phyloP scores from a whole-genome alignment of 1,139 yeast genomes.

The Wickerhamiella pararugosa region DNA sequence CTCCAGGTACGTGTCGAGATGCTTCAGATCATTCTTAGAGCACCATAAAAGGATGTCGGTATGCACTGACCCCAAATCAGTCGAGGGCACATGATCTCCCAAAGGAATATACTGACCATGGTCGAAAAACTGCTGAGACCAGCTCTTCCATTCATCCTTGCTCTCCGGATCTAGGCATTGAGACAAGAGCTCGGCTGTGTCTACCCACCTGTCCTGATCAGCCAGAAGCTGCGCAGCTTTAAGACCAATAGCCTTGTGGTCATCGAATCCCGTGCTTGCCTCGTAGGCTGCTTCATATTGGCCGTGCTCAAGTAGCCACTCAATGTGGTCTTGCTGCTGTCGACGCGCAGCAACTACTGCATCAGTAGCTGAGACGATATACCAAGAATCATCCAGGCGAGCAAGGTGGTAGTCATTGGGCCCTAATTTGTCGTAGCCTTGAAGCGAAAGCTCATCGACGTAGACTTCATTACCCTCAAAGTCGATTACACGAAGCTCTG shows the following conservation, averaged over 20 bases:
- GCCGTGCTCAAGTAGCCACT: slow-evolving; percentile 52
- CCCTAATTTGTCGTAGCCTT: slow-evolving; percentile 45
- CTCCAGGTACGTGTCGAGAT: slow-evolving; percentile 29
- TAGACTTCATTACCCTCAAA: slow-evolving; percentile 63
- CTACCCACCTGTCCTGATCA: slow-evolving; percentile 37
- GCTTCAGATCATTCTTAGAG: slow-evolving; percentile 28
- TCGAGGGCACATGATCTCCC: slow-evolving; percentile 39
- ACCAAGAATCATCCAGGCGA: slow-evolving; percentile 31
- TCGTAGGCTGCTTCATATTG: slow-evolving; percentile 31
- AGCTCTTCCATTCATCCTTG: slow-evolving; percentile 44
- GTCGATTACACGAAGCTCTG: slow-evolving; percentile 61
- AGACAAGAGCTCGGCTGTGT: slow-evolving; percentile 38
- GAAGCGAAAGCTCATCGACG: slow-evolving; percentile 66
- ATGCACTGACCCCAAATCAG: slow-evolving; percentile 30
- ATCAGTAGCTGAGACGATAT: slow-evolving; percentile 65
- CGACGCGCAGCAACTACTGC: slow-evolving; percentile 63
- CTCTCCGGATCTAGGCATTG: slow-evolving; percentile 27
- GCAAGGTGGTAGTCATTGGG: slow-evolving; percentile 49
- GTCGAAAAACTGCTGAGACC: slow-evolving; percentile 42
- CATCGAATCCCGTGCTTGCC: slow-evolving; percentile 39
- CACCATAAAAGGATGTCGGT: slow-evolving; percentile 34
- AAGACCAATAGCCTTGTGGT: not conserved
- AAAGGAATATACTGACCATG: slow-evolving; percentile 35
- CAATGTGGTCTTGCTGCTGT: slow-evolving; percentile 48
- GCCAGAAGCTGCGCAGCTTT: slow-evolving; percentile 42